These are phyloP conservation scores for Pueraria montana DNA, from an alignment of 306 rosid species.

Conservation along the genomic window DNA sequence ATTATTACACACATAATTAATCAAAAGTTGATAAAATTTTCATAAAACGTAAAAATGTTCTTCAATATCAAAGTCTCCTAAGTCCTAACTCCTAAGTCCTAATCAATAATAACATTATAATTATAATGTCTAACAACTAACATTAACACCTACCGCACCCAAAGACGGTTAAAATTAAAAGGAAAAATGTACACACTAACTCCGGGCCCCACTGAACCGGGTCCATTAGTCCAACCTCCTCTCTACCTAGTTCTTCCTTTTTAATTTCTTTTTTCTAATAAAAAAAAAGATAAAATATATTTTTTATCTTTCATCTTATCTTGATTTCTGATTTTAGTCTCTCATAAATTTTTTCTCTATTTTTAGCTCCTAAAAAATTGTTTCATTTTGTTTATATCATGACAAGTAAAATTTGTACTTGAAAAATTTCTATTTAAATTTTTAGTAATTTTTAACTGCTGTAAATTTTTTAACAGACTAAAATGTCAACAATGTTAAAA, in stretches of 20 bases:
- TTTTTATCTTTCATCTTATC: too few species aligned
- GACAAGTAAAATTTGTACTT: too few species aligned
- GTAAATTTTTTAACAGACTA: too few species aligned
- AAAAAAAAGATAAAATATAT: too few species aligned
- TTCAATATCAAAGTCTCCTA: conserved; percentile 25
- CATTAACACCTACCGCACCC: conserved; percentile 57
- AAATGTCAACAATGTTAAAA: too few species aligned
- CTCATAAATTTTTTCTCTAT: too few species aligned
- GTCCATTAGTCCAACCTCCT: conserved; percentile 16
- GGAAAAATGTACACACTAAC: conserved; percentile 56
- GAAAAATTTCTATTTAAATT: too few species aligned
- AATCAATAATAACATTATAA: conserved; percentile 50
- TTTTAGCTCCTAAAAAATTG: too few species aligned
- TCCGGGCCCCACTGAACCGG: conserved; percentile 57
- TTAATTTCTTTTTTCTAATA: not conserved
- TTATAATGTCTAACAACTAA: conserved; percentile 42
- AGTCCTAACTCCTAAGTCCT: conserved; percentile 46
- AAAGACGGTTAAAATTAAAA: conserved; percentile 38
- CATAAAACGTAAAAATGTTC: not conserved
- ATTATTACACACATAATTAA: not conserved
- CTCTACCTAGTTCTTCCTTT: conserved; percentile 34
- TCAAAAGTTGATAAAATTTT: not conserved
- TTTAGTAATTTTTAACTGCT: too few species aligned
- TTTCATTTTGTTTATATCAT: too few species aligned
- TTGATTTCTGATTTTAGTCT: too few species aligned